phyloP scores from a whole-genome alignment of 179 eudicot species.

The Vitellaria paradoxa region DNA sequence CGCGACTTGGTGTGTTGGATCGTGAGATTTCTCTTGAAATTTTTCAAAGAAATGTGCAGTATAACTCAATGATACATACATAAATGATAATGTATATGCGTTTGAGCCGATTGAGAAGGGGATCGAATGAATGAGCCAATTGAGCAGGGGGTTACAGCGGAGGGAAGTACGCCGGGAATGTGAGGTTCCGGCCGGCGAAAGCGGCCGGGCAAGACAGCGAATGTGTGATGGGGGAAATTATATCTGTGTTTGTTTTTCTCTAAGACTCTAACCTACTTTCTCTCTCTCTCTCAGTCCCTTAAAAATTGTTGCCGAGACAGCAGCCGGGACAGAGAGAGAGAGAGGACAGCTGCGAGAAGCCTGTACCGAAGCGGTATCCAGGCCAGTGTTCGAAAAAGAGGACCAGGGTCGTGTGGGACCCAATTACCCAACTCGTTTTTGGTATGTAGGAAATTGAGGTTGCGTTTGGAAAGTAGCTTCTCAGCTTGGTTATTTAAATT shows the following conservation, averaged over 20 bases:
- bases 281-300: background rate
- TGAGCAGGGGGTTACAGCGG: background rate
- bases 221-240: background rate
- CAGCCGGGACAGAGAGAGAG: background rate
- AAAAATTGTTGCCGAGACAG: too few relatives aligned
- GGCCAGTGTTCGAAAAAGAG: background rate
- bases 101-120: too few relatives aligned
- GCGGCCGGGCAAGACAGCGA: slow-evolving; percentile 15
- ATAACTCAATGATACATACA: too few relatives aligned
- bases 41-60: too few relatives aligned
- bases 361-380: background rate
- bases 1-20: background rate
- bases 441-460: too few relatives aligned
- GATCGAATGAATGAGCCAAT: background rate
- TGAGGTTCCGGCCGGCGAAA: slow-evolving; percentile 17
- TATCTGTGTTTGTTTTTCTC: background rate
- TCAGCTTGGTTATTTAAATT: too few relatives aligned
- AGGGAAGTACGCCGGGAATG: background rate
- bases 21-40: too few relatives aligned
- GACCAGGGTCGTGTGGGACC: background rate
- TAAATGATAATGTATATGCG: too few relatives aligned
- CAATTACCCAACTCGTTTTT: background rate
- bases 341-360: background rate
- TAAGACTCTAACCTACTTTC: background rate
- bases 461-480: too few relatives aligned